These are phyloP conservation scores for Trifolium fragiferum DNA, from an alignment of 306 rosid species.

Conservation along the genomic window DNA sequence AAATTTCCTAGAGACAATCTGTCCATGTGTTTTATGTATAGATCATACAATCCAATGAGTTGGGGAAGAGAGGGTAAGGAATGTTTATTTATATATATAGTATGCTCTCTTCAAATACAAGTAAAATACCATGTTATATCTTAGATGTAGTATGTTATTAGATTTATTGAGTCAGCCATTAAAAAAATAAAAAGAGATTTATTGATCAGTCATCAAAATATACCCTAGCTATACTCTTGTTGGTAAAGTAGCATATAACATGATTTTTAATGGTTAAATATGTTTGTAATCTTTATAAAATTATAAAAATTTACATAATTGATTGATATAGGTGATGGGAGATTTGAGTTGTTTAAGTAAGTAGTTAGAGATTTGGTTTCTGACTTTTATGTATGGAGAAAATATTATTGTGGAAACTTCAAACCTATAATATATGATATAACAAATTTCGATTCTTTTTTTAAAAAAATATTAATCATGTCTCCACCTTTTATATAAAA, in stretches of 20 bases:
- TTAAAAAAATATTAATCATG: no score
- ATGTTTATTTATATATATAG: slow-evolving; percentile 30
- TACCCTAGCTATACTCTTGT: not conserved
- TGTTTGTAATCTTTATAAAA: no score
- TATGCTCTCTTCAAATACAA: slow-evolving; percentile 25
- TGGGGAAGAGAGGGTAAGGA: slow-evolving; percentile 20
- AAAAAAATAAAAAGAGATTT: no score
- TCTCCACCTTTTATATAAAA: no score
- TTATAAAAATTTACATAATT: no score
- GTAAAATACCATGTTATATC: not conserved
- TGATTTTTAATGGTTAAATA: not conserved
- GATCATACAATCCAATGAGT: slow-evolving; percentile 35
- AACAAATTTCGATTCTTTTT: no score
- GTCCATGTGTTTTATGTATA: slow-evolving; percentile 46
- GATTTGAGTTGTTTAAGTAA: no score
- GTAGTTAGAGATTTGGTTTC: no score
- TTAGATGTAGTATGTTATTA: not conserved
- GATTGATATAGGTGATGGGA: no score
- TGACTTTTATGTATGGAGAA: no score
- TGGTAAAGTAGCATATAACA: not conserved
- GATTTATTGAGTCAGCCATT: not conserved
- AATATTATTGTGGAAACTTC: no score
- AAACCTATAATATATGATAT: no score
- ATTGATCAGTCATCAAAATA: not conserved
- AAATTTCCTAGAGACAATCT: slow-evolving; percentile 26